phyloP scores from a whole-genome alignment of 306 rosid species.

The Vigna angularis region DNA sequence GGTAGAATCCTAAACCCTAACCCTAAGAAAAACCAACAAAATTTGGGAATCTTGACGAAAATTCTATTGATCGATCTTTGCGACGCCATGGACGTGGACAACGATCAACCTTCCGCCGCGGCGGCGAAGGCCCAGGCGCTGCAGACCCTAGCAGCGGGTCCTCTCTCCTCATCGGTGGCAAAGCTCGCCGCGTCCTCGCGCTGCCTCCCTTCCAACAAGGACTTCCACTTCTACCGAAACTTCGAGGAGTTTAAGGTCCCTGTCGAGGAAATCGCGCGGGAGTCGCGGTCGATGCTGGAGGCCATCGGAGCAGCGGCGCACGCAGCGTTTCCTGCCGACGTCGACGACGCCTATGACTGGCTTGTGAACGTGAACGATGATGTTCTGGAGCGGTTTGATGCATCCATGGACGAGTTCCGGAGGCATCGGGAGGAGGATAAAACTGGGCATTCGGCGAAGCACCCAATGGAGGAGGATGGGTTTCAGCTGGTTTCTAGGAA shows the following conservation, averaged over 20 bases:
- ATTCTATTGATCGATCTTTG: background rate
- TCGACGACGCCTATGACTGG: slow-evolving; percentile 79
- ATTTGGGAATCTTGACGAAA: background rate
- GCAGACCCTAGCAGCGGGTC: slow-evolving; percentile 54
- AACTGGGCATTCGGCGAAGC: slow-evolving; percentile 40
- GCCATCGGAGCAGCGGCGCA: slow-evolving; percentile 58
- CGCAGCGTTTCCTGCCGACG: slow-evolving; percentile 56
- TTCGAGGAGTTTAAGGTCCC: slow-evolving; percentile 75
- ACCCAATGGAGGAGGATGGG: slow-evolving; percentile 56
- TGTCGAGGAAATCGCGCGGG: slow-evolving; percentile 53
- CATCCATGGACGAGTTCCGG: slow-evolving; percentile 68
- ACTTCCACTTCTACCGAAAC: slow-evolving; percentile 72
- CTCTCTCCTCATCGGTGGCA: slow-evolving; percentile 63
- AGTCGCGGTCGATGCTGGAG: slow-evolving; percentile 71
- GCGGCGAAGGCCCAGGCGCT: slow-evolving; percentile 48
- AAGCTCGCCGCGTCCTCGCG: slow-evolving; percentile 69
- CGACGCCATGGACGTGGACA: slow-evolving; percentile 59
- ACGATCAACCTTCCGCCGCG: slow-evolving; percentile 54
- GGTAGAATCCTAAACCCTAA: slow-evolving; percentile 44
- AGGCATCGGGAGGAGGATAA: slow-evolving; percentile 59
- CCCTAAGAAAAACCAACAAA: slow-evolving; percentile 24
- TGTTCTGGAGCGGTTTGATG: slow-evolving; percentile 65
- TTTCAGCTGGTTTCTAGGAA: slow-evolving; percentile 72
- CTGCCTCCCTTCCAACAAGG: slow-evolving; percentile 65
- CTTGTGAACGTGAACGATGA: slow-evolving; percentile 79